phyloP scores from a whole-genome alignment of 495 filamentous ascomycete genomes.

The Chaetomium tenue region DNA sequence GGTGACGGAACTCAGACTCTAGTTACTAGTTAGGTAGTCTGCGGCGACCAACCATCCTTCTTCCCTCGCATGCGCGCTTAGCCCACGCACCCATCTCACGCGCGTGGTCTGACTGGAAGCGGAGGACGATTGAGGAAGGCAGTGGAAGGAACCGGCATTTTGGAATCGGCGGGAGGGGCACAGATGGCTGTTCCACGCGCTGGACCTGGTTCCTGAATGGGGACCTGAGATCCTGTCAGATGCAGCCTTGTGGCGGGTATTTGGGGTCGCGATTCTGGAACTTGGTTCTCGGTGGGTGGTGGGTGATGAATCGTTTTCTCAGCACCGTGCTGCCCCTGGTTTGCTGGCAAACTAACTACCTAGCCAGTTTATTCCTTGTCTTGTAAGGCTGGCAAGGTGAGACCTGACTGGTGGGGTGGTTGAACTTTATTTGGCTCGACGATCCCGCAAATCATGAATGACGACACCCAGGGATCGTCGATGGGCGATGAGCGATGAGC shows the following conservation, averaged over 20 bases:
- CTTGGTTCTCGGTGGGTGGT: neutral
- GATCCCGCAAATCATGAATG: slow-evolving; percentile 7
- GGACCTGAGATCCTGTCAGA: slow-evolving; percentile 9
- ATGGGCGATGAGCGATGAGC: neutral
- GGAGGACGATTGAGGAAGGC: too few relatives aligned
- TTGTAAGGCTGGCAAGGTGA: slow-evolving; percentile 6
- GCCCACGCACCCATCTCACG: neutral
- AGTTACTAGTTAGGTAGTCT: neutral
- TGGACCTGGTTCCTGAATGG: neutral
- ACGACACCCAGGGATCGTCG: neutral
- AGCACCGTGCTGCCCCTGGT: neutral
- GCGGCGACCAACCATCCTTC: neutral
- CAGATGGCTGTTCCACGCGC: neutral
- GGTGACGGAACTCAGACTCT: neutral
- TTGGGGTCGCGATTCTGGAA: neutral
- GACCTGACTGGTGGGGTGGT: neutral
- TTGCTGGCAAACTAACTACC: too few relatives aligned
- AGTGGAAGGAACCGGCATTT: neutral
- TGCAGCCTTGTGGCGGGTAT: neutral
- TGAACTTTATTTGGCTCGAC: neutral
- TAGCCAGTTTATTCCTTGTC: neutral
- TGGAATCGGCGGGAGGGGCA: slow-evolving; percentile 5
- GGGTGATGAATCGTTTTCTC: neutral
- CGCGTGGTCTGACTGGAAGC: neutral
- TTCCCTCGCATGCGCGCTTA: too few relatives aligned